Evolutionary conservation across 257 asterid genomes (phyloP).

Genomic region (Ocimum tenuiflorum): DNA sequence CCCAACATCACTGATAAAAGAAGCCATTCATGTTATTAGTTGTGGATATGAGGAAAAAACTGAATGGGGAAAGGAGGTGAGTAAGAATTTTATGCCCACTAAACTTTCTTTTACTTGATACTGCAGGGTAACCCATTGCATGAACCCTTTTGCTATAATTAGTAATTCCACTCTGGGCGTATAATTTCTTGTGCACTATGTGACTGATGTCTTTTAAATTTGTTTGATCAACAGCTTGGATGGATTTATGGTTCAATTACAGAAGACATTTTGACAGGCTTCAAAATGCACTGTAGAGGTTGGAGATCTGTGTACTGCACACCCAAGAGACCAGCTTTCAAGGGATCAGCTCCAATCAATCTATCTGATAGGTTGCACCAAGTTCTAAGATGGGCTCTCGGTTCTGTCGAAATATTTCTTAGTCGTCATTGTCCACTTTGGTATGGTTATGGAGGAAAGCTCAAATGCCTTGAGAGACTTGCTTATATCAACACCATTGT

Average conservation of each 20-base stretch:
- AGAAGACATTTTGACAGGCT: conserved; percentile 76
- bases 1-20: conserved; percentile 51
- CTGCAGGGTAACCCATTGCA: no score
- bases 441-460: conserved; percentile 27
- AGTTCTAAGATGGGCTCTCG: conserved; percentile 49
- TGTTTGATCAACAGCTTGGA: conserved; percentile 50
- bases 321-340: conserved; percentile 66
- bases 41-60: conserved; percentile 86
- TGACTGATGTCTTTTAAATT: background rate
- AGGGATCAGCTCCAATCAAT: conserved; percentile 86
- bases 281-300: conserved; percentile 87
- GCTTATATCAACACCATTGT: conserved; percentile 26
- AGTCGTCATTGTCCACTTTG: conserved; percentile 28
- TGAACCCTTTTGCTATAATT: no score
- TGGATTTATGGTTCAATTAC: conserved; percentile 90
- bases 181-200: no score
- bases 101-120: background rate
- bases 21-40: conserved; percentile 83
- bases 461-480: conserved; percentile 22
- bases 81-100: background rate
- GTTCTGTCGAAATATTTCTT: conserved; percentile 25
- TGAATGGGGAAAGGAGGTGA: conserved; percentile 83
- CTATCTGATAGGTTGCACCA: conserved; percentile 78
- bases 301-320: conserved; percentile 73
- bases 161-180: no score